phyloP scores from a whole-genome alignment of 805 yeast genomes.

The Ogataea wickerhamii region DNA sequence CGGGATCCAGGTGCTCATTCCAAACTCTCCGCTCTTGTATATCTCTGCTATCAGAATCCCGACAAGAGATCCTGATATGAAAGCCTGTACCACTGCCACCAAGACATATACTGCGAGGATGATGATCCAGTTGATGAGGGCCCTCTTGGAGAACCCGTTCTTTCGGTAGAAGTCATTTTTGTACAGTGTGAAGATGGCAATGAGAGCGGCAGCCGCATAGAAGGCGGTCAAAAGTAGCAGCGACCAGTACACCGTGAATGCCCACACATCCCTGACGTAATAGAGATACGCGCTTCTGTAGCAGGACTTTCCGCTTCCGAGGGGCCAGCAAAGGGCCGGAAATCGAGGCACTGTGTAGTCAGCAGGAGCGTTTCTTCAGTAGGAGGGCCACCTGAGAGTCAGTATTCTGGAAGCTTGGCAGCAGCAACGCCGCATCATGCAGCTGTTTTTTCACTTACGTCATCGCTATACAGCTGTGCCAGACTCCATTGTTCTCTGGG shows the following conservation, averaged over 20 bases:
- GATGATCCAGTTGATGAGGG: constrained; percentile 31
- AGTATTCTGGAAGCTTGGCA: too few relatives aligned
- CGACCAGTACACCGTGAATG: constrained; percentile 79
- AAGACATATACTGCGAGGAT: constrained; percentile 46
- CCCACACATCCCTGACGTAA: constrained; percentile 71
- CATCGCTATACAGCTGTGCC: too few relatives aligned
- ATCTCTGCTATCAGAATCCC: constrained; percentile 75
- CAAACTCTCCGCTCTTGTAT: constrained; percentile 73
- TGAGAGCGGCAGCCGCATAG: constrained; percentile 59
- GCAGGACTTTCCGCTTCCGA: constrained; percentile 28
- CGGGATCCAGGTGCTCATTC: constrained; percentile 96
- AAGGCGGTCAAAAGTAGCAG: constrained; percentile 61
- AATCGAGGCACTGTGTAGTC: constrained; percentile 78
- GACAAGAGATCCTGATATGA: constrained; percentile 68
- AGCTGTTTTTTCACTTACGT: too few relatives aligned
- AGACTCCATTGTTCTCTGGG: too few relatives aligned
- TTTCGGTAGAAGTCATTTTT: constrained; percentile 35
- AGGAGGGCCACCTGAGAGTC: background rate
- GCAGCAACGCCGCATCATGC: too few relatives aligned
- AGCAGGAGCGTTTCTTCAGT: constrained; percentile 49
- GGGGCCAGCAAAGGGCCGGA: constrained; percentile 80
- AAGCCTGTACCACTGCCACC: constrained; percentile 61
- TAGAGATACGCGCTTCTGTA: constrained; percentile 59
- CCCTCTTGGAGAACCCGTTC: constrained; percentile 17
- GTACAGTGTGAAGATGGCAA: constrained; percentile 53